phyloP scores from a whole-genome alignment of 345 rosid species.

The Populus tremula region DNA sequence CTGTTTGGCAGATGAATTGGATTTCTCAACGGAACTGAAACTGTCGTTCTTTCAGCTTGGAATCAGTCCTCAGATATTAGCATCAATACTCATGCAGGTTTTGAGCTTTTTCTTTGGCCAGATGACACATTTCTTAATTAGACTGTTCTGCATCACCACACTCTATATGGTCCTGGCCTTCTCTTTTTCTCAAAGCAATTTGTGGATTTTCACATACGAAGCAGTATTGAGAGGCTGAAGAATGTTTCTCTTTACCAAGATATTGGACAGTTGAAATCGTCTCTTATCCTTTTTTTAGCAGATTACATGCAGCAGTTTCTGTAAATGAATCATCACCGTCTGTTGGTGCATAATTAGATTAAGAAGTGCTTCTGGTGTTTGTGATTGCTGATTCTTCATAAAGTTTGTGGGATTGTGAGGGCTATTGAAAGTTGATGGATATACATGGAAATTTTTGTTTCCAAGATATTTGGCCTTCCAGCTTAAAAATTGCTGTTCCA shows the following conservation, averaged over 20 bases:
- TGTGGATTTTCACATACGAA: background rate
- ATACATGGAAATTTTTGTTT: too few relatives aligned
- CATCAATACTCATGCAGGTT: slow-evolving; percentile 93
- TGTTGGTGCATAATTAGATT: background rate
- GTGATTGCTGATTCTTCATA: background rate
- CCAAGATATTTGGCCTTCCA: too few relatives aligned
- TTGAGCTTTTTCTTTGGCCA: slow-evolving; percentile 11
- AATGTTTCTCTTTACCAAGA: background rate
- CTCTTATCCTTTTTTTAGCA: background rate
- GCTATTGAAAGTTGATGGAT: too few relatives aligned
- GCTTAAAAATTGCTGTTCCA: too few relatives aligned
- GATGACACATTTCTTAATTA: background rate
- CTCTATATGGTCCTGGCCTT: background rate
- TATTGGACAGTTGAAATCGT: background rate
- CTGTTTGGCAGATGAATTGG: slow-evolving; percentile 69
- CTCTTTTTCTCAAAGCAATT: background rate
- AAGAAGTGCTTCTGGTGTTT: background rate
- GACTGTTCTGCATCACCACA: background rate
- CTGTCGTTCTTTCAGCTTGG: slow-evolving; percentile 95
- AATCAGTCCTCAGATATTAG: slow-evolving; percentile 84
- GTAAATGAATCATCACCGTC: background rate
- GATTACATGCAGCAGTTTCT: background rate
- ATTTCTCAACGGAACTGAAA: slow-evolving; percentile 71
- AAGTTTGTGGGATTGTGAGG: too few relatives aligned
- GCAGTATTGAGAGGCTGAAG: background rate